phyloP scores from a whole-genome alignment of 2,329 filamentous ascomycete genomes.

The Penicillium polonicum region DNA sequence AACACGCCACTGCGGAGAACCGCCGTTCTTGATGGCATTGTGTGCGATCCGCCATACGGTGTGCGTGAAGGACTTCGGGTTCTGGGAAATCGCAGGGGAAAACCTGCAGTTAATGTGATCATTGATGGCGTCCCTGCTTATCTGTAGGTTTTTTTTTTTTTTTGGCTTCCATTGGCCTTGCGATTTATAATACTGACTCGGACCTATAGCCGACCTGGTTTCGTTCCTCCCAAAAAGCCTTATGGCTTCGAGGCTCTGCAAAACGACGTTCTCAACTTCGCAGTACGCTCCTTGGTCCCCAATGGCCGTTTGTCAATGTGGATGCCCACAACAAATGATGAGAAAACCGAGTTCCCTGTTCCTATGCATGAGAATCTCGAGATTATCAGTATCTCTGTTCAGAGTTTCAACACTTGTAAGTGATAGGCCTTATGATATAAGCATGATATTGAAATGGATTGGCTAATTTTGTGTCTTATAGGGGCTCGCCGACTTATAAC shows the following conservation, averaged over 20 bases:
- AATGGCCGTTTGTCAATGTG: conserved; percentile 84
- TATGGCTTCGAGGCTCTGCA: conserved; percentile 92
- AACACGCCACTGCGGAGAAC: conserved; percentile 70
- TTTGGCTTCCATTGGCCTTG: neutral
- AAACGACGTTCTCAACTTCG: conserved; percentile 83
- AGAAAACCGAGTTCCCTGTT: conserved; percentile 71
- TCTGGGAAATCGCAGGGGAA: conserved; percentile 69
- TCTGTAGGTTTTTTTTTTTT: conserved; percentile 53
- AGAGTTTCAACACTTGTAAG: conserved; percentile 84
- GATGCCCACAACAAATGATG: conserved; percentile 89
- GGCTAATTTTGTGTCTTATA: conserved; percentile 34
- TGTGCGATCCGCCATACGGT: conserved; percentile 95
- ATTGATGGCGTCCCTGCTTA: conserved; percentile 69
- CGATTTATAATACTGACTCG: neutral
- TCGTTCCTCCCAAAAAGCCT: conserved; percentile 82
- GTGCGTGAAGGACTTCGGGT: conserved; percentile 90
- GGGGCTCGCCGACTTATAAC: conserved; percentile 88
- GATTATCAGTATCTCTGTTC: conserved; percentile 73
- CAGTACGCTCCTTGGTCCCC: conserved; percentile 72
- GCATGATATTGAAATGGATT: neutral
- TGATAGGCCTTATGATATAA: conserved; percentile 22
- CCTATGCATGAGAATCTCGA: conserved; percentile 75
- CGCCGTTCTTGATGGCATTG: conserved; percentile 78
- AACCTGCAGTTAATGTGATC: conserved; percentile 55
- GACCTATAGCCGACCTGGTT: conserved; percentile 57